These are phyloP conservation scores for Vigna nakashimae DNA, from an alignment of 306 rosid genomes.

Conservation along the genomic window DNA sequence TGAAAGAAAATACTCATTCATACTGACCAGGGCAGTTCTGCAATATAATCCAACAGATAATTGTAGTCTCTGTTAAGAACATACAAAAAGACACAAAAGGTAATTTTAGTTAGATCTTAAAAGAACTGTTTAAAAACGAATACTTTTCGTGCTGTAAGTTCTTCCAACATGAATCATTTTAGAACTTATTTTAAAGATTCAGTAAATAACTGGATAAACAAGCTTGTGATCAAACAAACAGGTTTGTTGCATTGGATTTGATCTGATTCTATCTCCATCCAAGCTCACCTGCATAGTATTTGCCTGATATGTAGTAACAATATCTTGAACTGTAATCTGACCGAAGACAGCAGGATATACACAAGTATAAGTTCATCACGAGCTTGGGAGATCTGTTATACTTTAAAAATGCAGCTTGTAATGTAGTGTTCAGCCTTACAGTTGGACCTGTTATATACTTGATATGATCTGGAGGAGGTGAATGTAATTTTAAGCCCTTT, in stretches of 20 bases:
- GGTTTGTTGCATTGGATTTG: not conserved
- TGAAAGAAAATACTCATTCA: no score
- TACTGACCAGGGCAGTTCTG: no score
- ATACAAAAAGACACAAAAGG: not conserved
- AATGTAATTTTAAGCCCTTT: no score
- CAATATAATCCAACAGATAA: no score
- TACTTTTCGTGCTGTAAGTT: not conserved
- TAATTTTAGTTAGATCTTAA: not conserved
- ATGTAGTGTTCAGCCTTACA: not conserved
- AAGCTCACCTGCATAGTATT: slow-evolving; percentile 14
- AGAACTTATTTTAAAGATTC: not conserved
- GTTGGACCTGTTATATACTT: not conserved
- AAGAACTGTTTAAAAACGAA: not conserved
- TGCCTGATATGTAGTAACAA: not conserved
- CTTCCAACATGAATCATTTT: not conserved
- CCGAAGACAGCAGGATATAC: not conserved
- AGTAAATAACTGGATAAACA: not conserved
- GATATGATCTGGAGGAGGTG: no score
- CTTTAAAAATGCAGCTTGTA: not conserved
- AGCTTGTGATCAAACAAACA: not conserved
- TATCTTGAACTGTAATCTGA: not conserved
- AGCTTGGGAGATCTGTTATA: not conserved
- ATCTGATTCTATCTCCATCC: not conserved
- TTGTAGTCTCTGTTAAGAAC: not conserved
- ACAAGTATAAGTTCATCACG: not conserved